phyloP scores from a whole-genome alignment of 179 eudicot genomes.

The Camellia oleifera region DNA sequence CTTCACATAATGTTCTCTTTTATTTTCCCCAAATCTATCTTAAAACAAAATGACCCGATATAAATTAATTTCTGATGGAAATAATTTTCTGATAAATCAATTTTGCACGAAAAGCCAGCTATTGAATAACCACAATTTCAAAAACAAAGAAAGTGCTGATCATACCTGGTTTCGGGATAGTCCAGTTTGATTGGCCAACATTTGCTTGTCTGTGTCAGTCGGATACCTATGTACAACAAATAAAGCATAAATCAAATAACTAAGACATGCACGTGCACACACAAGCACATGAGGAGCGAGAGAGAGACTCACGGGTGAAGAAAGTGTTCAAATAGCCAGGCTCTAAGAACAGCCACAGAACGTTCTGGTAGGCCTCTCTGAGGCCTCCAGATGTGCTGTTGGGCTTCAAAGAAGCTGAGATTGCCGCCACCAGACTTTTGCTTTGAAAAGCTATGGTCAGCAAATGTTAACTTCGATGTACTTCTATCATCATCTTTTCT shows the following conservation, averaged over 20 bases:
- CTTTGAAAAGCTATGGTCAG: conserved; percentile 27
- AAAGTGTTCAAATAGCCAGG: conserved; percentile 84
- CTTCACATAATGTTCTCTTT: no score
- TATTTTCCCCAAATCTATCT: no score
- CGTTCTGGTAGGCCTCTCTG: conserved; percentile 82
- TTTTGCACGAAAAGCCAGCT: not conserved
- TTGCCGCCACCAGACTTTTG: conserved; percentile 23
- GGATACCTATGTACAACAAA: conserved; percentile 49
- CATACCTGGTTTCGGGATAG: conserved; percentile 73
- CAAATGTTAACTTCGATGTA: conserved; percentile 27
- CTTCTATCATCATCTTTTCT: conserved; percentile 29
- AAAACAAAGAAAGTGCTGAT: not conserved
- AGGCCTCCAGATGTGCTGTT: conserved; percentile 70
- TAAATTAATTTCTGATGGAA: not conserved
- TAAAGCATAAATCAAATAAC: not conserved
- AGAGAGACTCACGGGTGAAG: conserved; percentile 69
- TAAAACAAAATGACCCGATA: not conserved
- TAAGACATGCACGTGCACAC: not conserved
- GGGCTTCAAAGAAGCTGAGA: conserved; percentile 34
- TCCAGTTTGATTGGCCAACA: conserved; percentile 75
- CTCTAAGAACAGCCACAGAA: conserved; percentile 64
- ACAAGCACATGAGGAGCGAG: not conserved
- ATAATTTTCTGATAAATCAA: not conserved
- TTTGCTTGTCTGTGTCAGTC: conserved; percentile 68
- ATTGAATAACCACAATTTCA: not conserved